phyloP scores from a whole-genome alignment of 192 early-diverging fungal genomes.

The Coemansia biformis region DNA sequence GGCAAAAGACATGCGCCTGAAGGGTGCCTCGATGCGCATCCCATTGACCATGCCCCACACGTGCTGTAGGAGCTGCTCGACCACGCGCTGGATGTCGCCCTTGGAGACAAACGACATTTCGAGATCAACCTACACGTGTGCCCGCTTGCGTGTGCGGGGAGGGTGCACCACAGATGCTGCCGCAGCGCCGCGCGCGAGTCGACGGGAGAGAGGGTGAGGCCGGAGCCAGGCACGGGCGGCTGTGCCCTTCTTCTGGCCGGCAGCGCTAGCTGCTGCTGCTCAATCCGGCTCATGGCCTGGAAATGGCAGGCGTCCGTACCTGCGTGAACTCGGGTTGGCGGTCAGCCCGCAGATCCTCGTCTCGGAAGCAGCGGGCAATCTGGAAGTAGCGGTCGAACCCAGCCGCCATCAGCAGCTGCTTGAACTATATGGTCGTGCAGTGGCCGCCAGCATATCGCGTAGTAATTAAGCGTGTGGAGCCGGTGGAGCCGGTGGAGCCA shows the following conservation, averaged over 20 bases:
- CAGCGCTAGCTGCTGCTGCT: background rate
- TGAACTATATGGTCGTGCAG: constrained; percentile 69
- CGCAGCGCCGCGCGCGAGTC: too few species aligned
- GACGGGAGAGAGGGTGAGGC: too few species aligned
- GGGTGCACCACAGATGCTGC: too few species aligned
- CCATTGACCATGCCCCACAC: constrained; percentile 59
- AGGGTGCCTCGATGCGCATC: constrained; percentile 54
- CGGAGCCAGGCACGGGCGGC: too few species aligned
- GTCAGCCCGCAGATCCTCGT: constrained; percentile 81
- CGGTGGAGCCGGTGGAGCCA: too few species aligned
- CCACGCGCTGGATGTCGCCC: constrained; percentile 62
- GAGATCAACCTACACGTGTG: constrained; percentile 65
- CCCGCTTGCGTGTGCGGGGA: background rate
- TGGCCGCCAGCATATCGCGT: too few species aligned
- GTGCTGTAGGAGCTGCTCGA: constrained; percentile 65
- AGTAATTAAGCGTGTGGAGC: too few species aligned
- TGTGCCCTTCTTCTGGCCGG: too few species aligned
- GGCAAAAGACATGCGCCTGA: constrained; percentile 73
- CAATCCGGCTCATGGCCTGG: background rate
- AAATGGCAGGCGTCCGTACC: constrained; percentile 39
- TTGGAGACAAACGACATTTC: constrained; percentile 81
- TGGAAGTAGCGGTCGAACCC: constrained; percentile 90
- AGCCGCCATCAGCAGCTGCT: constrained; percentile 87
- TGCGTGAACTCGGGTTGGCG: constrained; percentile 95
- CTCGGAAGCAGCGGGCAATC: constrained; percentile 86